Conservation (phyloP, 2,329 filamentous ascomycete genomes). For the Colletotrichum sp. region DNA sequence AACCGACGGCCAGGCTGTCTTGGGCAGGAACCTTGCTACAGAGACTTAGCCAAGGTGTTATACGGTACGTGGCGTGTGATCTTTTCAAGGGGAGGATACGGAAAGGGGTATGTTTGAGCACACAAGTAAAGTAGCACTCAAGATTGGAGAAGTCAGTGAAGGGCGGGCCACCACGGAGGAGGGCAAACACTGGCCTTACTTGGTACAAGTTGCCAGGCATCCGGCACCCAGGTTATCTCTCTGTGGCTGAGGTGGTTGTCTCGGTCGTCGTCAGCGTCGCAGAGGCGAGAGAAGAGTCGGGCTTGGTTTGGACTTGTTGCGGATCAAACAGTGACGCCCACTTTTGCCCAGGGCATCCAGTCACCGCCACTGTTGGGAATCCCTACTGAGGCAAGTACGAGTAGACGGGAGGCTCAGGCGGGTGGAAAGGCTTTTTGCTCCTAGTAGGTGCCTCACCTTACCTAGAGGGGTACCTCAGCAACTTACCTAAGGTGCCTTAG, state of each 20-base stretch:
- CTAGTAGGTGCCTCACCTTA: not conserved
- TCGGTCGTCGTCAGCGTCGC: slow-evolving; percentile 1
- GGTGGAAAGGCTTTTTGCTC: not conserved
- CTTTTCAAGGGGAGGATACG: not conserved
- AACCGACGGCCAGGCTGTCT: not conserved
- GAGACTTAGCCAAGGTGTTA: not conserved
- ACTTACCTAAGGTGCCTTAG: not conserved
- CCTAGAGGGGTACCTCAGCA: no score
- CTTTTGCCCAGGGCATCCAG: not conserved
- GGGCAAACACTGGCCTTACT: not conserved
- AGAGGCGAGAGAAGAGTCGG: not conserved
- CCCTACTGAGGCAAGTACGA: not conserved
- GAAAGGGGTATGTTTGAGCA: not conserved
- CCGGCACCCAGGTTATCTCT: not conserved
- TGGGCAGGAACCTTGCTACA: not conserved
- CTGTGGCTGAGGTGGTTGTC: not conserved
- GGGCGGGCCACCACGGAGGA: not conserved
- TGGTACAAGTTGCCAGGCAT: not conserved
- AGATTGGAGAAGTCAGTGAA: not conserved
- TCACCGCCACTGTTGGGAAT: not conserved
- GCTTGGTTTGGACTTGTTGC: slow-evolving; percentile 21
- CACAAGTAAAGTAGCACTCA: not conserved
- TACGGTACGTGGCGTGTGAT: not conserved
- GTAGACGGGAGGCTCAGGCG: not conserved
- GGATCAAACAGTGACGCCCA: slow-evolving; percentile 20